phyloP scores from a whole-genome alignment of 1,139 yeast genomes.

The Geotrichum armillariae region DNA sequence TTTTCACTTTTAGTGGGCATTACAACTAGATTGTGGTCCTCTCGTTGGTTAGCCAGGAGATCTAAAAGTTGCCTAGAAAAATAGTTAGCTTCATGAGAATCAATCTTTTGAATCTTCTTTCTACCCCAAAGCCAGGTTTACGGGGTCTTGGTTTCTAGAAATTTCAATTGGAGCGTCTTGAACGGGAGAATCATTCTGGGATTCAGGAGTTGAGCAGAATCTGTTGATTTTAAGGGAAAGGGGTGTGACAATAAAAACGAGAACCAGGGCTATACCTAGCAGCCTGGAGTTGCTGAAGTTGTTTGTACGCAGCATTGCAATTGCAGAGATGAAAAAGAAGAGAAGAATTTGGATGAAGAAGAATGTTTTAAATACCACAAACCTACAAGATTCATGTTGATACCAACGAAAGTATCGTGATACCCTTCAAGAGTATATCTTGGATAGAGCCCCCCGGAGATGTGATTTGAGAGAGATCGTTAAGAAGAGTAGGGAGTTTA shows the following conservation, averaged over 20 bases:
- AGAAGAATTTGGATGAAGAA: background rate
- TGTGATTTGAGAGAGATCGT: no score
- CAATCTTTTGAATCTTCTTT: background rate
- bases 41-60: background rate
- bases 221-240: background rate
- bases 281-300: background rate
- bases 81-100: no score
- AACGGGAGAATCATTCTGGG: background rate
- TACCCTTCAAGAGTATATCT: background rate
- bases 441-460: no score
- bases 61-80: background rate
- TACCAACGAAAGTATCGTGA: background rate
- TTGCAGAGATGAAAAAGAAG: background rate
- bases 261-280: background rate
- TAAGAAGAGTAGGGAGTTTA: no score
- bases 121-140: background rate
- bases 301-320: background rate
- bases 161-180: background rate
- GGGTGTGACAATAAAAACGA: background rate
- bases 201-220: background rate
- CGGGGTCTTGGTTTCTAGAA: background rate
- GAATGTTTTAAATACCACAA: background rate
- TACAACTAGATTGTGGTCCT: background rate
- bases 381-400: background rate
- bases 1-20: background rate